A percentile compares a stretch with the other conserved stretches of the same genome.
phyloP scores from a whole-genome alignment of 2,329 filamentous ascomycete genomes.

The Aaosphaeria arxii region DNA sequence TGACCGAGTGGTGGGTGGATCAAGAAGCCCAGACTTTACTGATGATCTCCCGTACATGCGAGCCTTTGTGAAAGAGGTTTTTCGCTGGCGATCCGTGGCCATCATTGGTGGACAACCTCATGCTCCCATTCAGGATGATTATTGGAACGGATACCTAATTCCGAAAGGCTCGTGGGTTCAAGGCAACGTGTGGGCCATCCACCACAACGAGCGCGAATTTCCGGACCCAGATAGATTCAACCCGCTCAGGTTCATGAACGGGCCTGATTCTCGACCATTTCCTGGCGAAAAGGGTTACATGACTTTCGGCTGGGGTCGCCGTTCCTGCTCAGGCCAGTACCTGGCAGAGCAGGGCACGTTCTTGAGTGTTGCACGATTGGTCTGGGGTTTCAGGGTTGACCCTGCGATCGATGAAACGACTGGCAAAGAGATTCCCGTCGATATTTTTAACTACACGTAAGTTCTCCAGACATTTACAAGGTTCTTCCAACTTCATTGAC shows the following conservation, averaged over 20 bases:
- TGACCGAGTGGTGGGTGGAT: constrained; percentile 9
- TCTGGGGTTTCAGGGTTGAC: constrained; percentile 54
- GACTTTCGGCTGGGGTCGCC: constrained; percentile 51
- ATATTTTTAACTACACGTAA: constrained; percentile 53
- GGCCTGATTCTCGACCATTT: constrained; percentile 19
- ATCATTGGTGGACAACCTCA: constrained; percentile 11
- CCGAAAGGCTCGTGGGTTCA: constrained; percentile 25
- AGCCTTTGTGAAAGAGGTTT: constrained; percentile 8
- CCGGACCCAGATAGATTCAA: constrained; percentile 18
- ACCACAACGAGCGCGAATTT: constrained; percentile 19
- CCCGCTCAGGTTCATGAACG: constrained; percentile 9
- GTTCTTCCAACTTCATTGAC: not conserved
- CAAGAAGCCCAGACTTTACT: constrained; percentile 14
- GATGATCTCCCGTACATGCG: constrained; percentile 22
- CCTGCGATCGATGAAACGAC: constrained; percentile 28
- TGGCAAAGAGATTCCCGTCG: constrained; percentile 47
- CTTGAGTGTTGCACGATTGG: constrained; percentile 51
- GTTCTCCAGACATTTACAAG: constrained; percentile 1
- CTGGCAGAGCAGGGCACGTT: constrained; percentile 57
- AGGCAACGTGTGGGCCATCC: constrained; percentile 26
- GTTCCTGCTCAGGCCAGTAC: constrained; percentile 55
- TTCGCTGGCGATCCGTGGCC: constrained; percentile 5
- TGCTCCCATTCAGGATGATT: constrained; percentile 5
- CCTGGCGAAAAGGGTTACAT: constrained; percentile 46
- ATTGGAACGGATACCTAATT: constrained; percentile 18